These are phyloP conservation scores for Novymonas esmeraldas DNA, from an alignment of 208 protist genomes.

Conservation along the genomic window DNA sequence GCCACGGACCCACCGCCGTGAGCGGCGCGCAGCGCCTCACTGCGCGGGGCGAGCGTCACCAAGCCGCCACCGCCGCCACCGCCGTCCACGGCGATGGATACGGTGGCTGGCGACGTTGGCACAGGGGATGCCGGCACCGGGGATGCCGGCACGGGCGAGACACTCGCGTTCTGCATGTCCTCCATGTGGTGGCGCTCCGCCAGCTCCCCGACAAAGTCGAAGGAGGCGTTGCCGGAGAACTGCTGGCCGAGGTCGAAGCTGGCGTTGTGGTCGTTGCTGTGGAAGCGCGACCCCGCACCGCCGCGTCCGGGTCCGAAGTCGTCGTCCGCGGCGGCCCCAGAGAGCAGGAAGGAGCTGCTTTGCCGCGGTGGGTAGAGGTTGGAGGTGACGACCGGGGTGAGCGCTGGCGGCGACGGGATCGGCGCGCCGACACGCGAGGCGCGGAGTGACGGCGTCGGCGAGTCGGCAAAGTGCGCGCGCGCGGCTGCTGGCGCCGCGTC, in stretches of 20 bases:
- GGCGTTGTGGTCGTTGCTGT: slow-evolving; percentile 23
- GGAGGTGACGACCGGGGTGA: slow-evolving; percentile 26
- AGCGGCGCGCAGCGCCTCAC: neutral
- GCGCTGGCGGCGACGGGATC: slow-evolving; percentile 13
- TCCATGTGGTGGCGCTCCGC: slow-evolving; percentile 41
- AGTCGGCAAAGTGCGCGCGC: neutral
- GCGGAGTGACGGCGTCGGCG: neutral
- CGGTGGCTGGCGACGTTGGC: slow-evolving; percentile 6
- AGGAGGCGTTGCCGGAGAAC: slow-evolving; percentile 58
- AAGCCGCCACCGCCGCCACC: neutral
- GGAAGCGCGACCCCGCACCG: slow-evolving; percentile 5
- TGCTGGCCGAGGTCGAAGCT: slow-evolving; percentile 30
- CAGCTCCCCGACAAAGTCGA: slow-evolving; percentile 47
- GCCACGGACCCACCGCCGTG: neutral
- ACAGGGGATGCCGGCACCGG: no score
- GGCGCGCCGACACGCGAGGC: neutral
- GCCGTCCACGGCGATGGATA: neutral
- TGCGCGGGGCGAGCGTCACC: neutral
- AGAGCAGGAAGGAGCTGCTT: slow-evolving; percentile 7
- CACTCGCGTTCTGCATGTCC: slow-evolving; percentile 29
- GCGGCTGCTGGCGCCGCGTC: neutral
- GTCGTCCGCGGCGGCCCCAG: slow-evolving; percentile 5
- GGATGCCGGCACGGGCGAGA: no score
- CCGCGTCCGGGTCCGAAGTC: neutral
- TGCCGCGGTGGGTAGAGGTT: slow-evolving; percentile 25